Percentiles rank a stretch among this genome's conserved stretches.
Evolutionary conservation across 352 stramenopile species (phyloP).

Genomic region (Phytophthora idaei): DNA sequence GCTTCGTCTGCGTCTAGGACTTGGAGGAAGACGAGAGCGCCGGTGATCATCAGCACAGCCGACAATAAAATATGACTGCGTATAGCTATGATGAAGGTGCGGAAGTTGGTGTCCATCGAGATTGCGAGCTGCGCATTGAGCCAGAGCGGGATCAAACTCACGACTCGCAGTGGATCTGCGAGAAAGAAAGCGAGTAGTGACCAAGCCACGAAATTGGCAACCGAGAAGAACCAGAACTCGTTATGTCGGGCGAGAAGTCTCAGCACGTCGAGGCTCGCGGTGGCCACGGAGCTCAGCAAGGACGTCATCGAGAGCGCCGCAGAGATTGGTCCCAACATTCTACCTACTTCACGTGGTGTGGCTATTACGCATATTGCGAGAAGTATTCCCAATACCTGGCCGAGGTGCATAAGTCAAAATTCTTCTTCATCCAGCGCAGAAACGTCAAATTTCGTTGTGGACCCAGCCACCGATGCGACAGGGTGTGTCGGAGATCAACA

Average conservation of each 20-base stretch:
- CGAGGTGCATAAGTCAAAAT: constrained; percentile 22
- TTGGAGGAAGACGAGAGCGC: constrained; percentile 22
- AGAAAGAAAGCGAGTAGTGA: constrained; percentile 34
- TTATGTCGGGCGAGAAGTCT: constrained; percentile 31
- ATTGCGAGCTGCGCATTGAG: constrained; percentile 31
- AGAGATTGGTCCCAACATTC: constrained; percentile 13
- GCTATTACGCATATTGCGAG: constrained; percentile 13
- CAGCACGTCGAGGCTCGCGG: constrained; percentile 40
- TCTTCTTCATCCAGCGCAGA: constrained; percentile 24
- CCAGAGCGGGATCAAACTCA: constrained; percentile 30
- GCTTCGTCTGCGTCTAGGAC: constrained; percentile 30
- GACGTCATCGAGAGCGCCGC: constrained; percentile 18
- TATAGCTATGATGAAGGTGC: constrained; percentile 34
- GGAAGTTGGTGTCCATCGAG: constrained; percentile 46
- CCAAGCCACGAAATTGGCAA: constrained; percentile 38
- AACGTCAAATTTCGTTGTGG: constrained; percentile 16
- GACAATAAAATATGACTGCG: constrained; percentile 28
- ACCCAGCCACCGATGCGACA: constrained; percentile 9
- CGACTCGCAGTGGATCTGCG: constrained; percentile 28
- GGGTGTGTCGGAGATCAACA: constrained; percentile 26
- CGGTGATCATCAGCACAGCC: constrained; percentile 24
- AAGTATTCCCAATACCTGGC: constrained; percentile 10
- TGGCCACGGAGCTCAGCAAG: constrained; percentile 27
- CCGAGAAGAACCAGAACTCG: constrained; percentile 55
- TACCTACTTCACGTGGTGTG: constrained; percentile 14